Conservation (phyloP, 2,329 filamentous ascomycete genomes). For the Rachicladosporium sp. region DNA sequence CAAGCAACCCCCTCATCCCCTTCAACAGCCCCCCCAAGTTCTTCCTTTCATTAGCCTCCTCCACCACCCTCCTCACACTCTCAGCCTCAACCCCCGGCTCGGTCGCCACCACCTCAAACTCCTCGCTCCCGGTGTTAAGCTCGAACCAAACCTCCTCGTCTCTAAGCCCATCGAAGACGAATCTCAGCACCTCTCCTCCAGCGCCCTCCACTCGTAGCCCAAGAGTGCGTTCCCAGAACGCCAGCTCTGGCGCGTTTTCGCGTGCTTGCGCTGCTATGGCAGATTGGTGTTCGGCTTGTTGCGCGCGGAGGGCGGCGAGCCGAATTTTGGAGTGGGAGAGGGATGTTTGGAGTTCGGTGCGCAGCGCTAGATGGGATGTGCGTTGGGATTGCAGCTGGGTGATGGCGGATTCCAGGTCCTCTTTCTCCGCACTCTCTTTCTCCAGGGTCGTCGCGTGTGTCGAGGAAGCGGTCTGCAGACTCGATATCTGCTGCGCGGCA, state of each 20-base stretch:
- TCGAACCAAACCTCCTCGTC: slow-evolving; percentile 88
- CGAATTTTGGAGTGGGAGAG: slow-evolving; percentile 55
- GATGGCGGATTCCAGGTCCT: slow-evolving; percentile 50
- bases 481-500: no score
- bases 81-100: slow-evolving; percentile 72
- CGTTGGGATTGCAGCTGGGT: slow-evolving; percentile 43
- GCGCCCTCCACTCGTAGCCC: slow-evolving; percentile 83
- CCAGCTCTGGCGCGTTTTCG: slow-evolving; percentile 83
- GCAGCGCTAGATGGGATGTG: slow-evolving; percentile 41
- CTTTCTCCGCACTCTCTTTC: slow-evolving; percentile 63
- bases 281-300: slow-evolving; percentile 58
- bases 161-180: slow-evolving; percentile 78
- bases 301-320: slow-evolving; percentile 57
- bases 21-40: slow-evolving; percentile 63
- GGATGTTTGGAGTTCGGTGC: slow-evolving; percentile 43
- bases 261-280: slow-evolving; percentile 72
- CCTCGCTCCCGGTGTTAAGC: slow-evolving; percentile 64
- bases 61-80: slow-evolving; percentile 62
- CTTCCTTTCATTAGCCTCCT: slow-evolving; percentile 68
- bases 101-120: slow-evolving; percentile 74
- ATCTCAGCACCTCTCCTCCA: slow-evolving; percentile 60
- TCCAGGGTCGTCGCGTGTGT: slow-evolving; percentile 62
- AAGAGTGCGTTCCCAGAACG: slow-evolving; percentile 90
- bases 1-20: slow-evolving; percentile 69
- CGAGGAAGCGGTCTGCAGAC: slow-evolving; percentile 47